These are phyloP conservation scores for Triticum turgidum DNA, from an alignment of 176 grass and related monocot genomes.

Conservation along the genomic window DNA sequence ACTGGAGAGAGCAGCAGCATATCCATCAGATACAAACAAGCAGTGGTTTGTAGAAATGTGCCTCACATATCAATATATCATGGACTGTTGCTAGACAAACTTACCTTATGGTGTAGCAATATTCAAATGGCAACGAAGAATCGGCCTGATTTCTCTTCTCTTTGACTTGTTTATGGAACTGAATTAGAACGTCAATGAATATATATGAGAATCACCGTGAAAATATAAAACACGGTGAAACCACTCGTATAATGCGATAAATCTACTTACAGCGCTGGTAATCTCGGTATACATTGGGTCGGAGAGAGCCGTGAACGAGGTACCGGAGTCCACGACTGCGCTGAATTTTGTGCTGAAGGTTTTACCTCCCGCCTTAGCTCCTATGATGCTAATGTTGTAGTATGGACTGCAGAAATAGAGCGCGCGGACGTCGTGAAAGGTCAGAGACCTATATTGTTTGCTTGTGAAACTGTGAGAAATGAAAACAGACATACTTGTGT, in stretches of 20 bases:
- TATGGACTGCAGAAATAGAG: conserved; percentile 49
- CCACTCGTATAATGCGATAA: background rate
- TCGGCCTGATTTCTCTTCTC: conserved; percentile 14
- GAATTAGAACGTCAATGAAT: background rate
- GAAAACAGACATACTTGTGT: conserved; percentile 47
- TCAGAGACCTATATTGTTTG: no score
- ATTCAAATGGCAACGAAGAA: conserved; percentile 65
- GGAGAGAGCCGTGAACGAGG: conserved; percentile 73
- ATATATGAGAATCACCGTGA: background rate
- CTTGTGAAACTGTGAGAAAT: no score
- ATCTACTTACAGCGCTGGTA: conserved; percentile 61
- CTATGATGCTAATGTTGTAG: conserved; percentile 80
- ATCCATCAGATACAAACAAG: conserved; percentile 16
- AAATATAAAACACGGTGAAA: background rate
- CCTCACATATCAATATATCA: background rate
- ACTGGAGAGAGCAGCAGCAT: conserved; percentile 44
- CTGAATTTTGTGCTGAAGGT: conserved; percentile 37
- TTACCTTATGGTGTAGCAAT: conserved; percentile 78
- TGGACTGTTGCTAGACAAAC: background rate
- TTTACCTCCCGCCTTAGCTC: conserved; percentile 43
- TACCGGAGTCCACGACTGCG: conserved; percentile 84
- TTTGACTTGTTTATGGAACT: conserved; percentile 73
- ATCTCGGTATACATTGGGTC: conserved; percentile 82
- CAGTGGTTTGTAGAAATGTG: background rate
- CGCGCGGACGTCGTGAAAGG: background rate